Evolutionary conservation across 192 early-diverging fungal genomes (phyloP), one percentile per base, ranked within the genome.

Genomic region (Helicostylum pulchrum): DNA sequence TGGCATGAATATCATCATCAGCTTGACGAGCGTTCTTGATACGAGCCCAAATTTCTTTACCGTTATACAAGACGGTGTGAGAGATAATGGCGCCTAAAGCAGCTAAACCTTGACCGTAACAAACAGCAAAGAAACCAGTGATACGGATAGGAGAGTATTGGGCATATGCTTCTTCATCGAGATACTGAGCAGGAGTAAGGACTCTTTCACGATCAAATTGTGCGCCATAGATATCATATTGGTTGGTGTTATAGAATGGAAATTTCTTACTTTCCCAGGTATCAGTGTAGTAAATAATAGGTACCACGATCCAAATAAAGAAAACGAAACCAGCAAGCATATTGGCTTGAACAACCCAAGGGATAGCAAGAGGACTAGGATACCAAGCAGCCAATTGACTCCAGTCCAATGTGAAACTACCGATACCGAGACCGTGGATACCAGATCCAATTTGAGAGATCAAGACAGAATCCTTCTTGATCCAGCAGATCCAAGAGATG

Each of bases 391-490:
- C 78, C 19, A 91, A 78, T 36, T 81, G 72, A 58, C 78, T 85
- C 91, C 91, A 94, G 75, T 94, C 91, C 11, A 92, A 64, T 6
- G 85, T 79, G 42, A 93, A 85, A 56, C 81, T 84, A 23, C 86
- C 68, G 53, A 91, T 80, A 2, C 91, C 91, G 30, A 91, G 71
- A 21, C 91, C 91, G 32, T 81, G 71, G 26, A 79, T 45, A 39
- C 81, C 83, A 42, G 76, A 77, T n/a, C 83, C 81, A 3, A 85
- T 52, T 67, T 83, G 80, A 59, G 75, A 77, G 17, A 79, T 57
- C 10, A 82, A 48, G 0, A 82, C 51, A 3, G 80, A 82, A 47
- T 82, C 75, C 9, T 67, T 63, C 42, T 82, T 82, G 67, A 75
- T 79, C 80, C 80, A 79, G 57, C 88, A 90, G 10, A 90, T 70